Evolutionary conservation across 192 early-diverging fungal species (phyloP).

Genomic region (Haplosporangium gracile): DNA sequence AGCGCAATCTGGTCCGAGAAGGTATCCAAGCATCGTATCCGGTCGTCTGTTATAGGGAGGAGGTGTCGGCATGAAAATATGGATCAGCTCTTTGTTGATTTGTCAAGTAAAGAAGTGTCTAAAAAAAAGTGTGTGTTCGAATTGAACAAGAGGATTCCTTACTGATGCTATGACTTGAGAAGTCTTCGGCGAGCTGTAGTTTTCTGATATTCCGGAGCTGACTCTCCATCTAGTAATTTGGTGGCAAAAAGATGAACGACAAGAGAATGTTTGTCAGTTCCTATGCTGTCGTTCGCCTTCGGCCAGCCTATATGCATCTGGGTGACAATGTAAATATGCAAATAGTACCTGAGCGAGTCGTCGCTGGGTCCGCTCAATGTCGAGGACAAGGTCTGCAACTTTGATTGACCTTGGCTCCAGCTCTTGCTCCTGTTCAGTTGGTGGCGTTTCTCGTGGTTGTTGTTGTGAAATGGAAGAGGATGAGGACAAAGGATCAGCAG

Average conservation of each 20-base stretch:
- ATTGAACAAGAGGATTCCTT: not conserved
- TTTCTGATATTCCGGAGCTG: conserved; percentile 13
- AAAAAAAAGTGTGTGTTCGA: not conserved
- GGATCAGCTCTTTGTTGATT: not conserved
- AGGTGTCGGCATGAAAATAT: not conserved
- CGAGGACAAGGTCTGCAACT: conserved; percentile 4
- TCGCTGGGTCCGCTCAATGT: not conserved
- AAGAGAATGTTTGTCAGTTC: not conserved
- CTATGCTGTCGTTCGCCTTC: not conserved
- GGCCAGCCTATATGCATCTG: too few relatives aligned
- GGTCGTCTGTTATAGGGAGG: not conserved
- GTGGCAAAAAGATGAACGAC: not conserved
- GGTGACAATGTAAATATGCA: not conserved
- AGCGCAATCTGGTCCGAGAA: not conserved
- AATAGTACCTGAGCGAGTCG: conserved; percentile 12
- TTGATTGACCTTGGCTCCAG: not conserved
- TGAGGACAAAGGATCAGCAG: not conserved
- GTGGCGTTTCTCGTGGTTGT: not conserved
- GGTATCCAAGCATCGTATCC: conserved; percentile 10
- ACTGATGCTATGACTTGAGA: not conserved
- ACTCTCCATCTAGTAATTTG: not conserved
- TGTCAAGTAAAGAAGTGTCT: not conserved
- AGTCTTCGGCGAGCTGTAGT: not conserved
- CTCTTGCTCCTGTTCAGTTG: not conserved
- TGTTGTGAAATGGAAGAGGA: not conserved